phyloP scores from a whole-genome alignment of 2,329 filamentous ascomycete genomes.

The Metarhizium humberi region DNA sequence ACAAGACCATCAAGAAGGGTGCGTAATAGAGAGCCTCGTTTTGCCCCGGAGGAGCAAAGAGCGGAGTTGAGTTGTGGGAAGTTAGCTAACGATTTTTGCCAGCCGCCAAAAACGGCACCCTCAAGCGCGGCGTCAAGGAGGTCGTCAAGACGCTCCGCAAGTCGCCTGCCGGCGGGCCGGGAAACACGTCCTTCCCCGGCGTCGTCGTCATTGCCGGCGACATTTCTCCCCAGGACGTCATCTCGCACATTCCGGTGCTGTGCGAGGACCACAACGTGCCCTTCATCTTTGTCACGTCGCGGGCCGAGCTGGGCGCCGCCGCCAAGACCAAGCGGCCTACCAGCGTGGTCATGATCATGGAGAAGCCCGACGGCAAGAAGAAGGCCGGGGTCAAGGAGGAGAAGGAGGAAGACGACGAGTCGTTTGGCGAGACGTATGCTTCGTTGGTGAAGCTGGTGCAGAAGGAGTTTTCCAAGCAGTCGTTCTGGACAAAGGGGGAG shows the following conservation, averaged over 20 bases:
- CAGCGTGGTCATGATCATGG: conserved; percentile 83
- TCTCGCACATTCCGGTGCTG: conserved; percentile 92
- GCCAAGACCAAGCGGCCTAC: conserved; percentile 94
- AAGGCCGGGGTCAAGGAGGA: conserved; percentile 33
- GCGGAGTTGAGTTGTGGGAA: too few species aligned
- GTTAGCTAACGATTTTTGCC: conserved; percentile 6
- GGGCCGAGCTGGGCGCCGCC: conserved; percentile 87
- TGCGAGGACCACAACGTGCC: conserved; percentile 98
- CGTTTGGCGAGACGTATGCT: conserved; percentile 55
- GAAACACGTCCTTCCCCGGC: conserved; percentile 53
- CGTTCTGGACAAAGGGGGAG: conserved; percentile 35
- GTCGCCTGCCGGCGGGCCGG: conserved; percentile 61
- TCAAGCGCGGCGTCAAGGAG: conserved; percentile 98
- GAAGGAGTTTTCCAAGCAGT: conserved; percentile 54
- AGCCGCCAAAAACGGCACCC: conserved; percentile 92
- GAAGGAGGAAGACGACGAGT: conserved; percentile 41
- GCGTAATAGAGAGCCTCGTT: conserved; percentile 12
- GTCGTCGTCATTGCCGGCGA: conserved; percentile 92
- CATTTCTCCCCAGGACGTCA: conserved; percentile 97
- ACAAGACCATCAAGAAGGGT: conserved; percentile 50
- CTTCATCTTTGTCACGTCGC: conserved; percentile 88
- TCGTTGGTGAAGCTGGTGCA: conserved; percentile 56
- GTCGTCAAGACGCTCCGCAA: conserved; percentile 98
- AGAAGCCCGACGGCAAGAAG: conserved; percentile 41
- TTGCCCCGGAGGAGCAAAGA: too few species aligned